Percentiles rank a stretch among this genome's conserved stretches.
Conservation (phyloP, 805 yeast genomes). For the Starmerella powellii region DNA sequence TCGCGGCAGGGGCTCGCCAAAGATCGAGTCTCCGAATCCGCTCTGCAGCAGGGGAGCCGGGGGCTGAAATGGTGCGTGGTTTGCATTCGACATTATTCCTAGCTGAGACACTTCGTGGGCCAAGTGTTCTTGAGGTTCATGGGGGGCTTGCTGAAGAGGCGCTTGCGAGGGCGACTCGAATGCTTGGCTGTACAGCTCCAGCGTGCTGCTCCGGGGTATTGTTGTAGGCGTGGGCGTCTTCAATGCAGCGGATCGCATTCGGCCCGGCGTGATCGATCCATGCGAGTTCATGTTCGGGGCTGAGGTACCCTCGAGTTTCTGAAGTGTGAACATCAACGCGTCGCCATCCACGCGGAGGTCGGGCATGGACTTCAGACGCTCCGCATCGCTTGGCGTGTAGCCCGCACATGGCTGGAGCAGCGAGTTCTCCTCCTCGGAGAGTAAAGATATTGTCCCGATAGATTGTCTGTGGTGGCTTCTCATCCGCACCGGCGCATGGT, state of each 20-base stretch:
- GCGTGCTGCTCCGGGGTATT: constrained; percentile 11
- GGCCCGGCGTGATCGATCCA: not conserved
- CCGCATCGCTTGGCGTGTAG: constrained; percentile 46
- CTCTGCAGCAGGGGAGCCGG: not conserved
- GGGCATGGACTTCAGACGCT: constrained; percentile 72
- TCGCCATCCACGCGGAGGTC: constrained; percentile 60
- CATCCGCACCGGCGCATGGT: not conserved
- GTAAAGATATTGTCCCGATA: constrained; percentile 18
- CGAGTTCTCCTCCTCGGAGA: constrained; percentile 23
- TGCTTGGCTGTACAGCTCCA: constrained; percentile 12
- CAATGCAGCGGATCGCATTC: no score
- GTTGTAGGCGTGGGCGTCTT: not conserved
- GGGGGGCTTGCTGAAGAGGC: not conserved
- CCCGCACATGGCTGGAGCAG: constrained; percentile 31
- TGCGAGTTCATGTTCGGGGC: not conserved
- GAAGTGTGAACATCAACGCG: constrained; percentile 62
- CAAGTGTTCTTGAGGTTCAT: not conserved
- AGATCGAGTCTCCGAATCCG: not conserved
- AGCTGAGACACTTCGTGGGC: constrained; percentile 7
- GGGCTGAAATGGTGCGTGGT: no score
- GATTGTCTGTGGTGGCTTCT: not conserved
- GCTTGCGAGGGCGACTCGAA: not conserved
- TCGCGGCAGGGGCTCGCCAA: no score
- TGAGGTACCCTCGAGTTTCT: constrained; percentile 61
- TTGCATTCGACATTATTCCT: constrained; percentile 3